Conservation (phyloP, 805 yeast species). For the Candida michaelii region DNA sequence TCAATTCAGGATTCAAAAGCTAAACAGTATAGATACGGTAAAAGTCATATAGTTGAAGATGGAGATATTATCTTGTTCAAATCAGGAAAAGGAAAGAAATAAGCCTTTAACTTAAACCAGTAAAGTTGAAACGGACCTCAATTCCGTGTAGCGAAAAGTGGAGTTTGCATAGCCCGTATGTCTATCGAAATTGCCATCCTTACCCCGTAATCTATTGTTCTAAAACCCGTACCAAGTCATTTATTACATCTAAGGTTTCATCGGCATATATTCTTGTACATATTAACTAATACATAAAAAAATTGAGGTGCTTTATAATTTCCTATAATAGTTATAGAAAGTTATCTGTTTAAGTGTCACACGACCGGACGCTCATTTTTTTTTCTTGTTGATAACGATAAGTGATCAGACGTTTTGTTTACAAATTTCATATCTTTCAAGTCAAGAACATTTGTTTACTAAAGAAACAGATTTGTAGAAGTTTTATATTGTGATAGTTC, state of each 20-base stretch:
- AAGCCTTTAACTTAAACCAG: neutral
- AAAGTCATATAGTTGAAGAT: conserved; percentile 75
- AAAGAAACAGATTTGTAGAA: too few relatives aligned
- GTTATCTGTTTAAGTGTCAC: conserved; percentile 1
- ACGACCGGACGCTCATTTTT: conserved; percentile 2
- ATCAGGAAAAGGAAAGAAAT: conserved; percentile 61
- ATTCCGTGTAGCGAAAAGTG: neutral
- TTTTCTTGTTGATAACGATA: conserved; percentile 4
- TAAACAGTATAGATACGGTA: conserved; percentile 64
- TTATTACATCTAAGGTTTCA: neutral
- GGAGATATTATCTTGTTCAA: conserved; percentile 79
- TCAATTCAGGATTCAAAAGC: conserved; percentile 52
- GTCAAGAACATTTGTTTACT: too few relatives aligned
- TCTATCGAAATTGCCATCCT: neutral
- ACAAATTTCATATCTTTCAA: too few relatives aligned
- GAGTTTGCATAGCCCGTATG: conserved; percentile 5
- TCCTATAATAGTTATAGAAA: conserved; percentile 3
- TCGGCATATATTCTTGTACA: neutral
- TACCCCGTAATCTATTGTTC: neutral
- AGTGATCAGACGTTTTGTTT: neutral
- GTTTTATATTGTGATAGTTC: too few relatives aligned
- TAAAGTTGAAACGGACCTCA: neutral
- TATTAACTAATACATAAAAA: neutral
- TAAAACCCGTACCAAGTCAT: neutral
- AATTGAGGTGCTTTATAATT: neutral